Percentiles rank a stretch among this genome's conserved stretches.
These are phyloP conservation scores for Pilaira anomala DNA, from an alignment of 192 early-diverging fungal species.

Conservation along the genomic window DNA sequence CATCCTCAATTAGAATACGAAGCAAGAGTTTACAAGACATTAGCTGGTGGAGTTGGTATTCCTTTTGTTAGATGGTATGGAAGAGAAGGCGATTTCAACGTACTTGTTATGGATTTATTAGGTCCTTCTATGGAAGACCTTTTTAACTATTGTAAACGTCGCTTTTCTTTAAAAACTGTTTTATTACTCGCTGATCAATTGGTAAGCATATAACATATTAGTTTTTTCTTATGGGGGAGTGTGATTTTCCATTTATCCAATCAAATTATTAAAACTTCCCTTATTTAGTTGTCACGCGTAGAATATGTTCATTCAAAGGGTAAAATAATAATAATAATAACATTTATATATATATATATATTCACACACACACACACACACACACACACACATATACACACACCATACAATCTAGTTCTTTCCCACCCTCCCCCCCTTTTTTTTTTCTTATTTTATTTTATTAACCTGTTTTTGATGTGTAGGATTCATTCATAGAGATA, in stretches of 20 bases:
- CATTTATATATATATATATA: not conserved
- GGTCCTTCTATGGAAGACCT: slow-evolving; percentile 87
- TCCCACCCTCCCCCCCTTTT: not conserved
- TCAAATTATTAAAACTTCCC: no score
- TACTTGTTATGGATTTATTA: slow-evolving; percentile 85
- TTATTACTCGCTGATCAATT: slow-evolving; percentile 84
- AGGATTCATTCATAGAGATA: slow-evolving; percentile 88
- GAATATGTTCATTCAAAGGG: slow-evolving; percentile 74
- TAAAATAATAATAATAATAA: slow-evolving; percentile 4
- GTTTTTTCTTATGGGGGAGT: no score
- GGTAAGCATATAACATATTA: slow-evolving; percentile 44
- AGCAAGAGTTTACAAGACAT: slow-evolving; percentile 88
- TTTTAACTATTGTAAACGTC: slow-evolving; percentile 90
- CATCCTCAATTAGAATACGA: slow-evolving; percentile 99
- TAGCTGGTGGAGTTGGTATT: slow-evolving; percentile 92
- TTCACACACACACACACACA: no score
- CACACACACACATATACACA: no score
- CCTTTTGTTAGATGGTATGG: slow-evolving; percentile 86
- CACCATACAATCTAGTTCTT: no score
- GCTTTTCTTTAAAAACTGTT: slow-evolving; percentile 86
- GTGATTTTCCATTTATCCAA: no score
- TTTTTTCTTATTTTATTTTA: not conserved
- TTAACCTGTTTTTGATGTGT: no score
- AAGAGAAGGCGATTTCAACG: slow-evolving; percentile 77
- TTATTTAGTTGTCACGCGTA: slow-evolving; percentile 55